Evolutionary conservation across 2,329 filamentous ascomycete genomes (phyloP), one percentile per base, ranked within the genome.

Genomic region (Balansia obtecta): DNA sequence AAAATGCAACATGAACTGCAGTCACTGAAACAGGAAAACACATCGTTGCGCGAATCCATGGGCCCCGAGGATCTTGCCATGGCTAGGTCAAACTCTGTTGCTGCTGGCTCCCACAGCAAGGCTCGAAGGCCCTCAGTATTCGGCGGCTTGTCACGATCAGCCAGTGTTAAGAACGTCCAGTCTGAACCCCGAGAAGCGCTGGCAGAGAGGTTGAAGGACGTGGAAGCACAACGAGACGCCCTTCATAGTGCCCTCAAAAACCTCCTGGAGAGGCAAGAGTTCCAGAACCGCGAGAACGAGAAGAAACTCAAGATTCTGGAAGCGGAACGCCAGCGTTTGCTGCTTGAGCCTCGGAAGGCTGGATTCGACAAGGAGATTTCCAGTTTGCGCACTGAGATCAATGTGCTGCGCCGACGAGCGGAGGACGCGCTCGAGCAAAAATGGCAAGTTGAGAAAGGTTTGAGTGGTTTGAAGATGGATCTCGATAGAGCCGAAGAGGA

Each of bases 351-450:
- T 2, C 80, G 82, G 56, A 84, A 85, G 57, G 80, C 81, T 5
- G 86, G 87, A 10, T 97, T 94, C 64, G 85, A 94, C 63, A 82
- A 77, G 56, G 91, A 97, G 61, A 86, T 97, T 7, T 75, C 77
- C 2, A 83, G 77, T 54, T 73, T 97, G 42, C 83, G 89, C 53
- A 82, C 85, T 22, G 93, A 98, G 64, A 86, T 98, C 54, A 87
- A 86, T 48, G 78, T 85, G 15, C 75, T 98, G 51, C 83, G 93
- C 42, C 84, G 84, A 54, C 82, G 93, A 49, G 91, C 91, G 32
- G 91, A 98, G 60, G 91, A 97, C 56, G 91, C 91, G 15, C 77
- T 97, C 13, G 88, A 95, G 62, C 87, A 95, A 61, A 97, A 97
- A 68, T 97, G 88, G 84, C 86, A 94, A 63, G 91, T 90, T 54